phyloP scores from a whole-genome alignment of 768 basidiomycete genomes.

The Astraeus odoratus region DNA sequence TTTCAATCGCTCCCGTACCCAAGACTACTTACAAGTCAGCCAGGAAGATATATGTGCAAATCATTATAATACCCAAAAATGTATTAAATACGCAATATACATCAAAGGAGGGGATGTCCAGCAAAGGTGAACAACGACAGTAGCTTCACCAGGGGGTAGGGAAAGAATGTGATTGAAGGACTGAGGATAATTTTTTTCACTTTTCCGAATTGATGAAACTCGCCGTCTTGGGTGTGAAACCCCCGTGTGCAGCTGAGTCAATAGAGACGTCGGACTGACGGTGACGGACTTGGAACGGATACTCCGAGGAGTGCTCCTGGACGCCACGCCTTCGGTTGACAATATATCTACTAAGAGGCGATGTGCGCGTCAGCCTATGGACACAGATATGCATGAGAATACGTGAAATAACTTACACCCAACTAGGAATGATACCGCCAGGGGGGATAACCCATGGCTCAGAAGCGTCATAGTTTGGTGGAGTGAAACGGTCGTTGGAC shows the following conservation, averaged over 20 bases:
- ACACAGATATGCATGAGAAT: background rate
- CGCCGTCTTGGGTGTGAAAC: conserved; percentile 18
- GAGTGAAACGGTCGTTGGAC: conserved; percentile 52
- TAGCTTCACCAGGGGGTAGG: background rate
- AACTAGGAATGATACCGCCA: conserved; percentile 58
- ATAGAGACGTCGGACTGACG: conserved; percentile 26
- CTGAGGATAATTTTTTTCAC: conserved; percentile 1
- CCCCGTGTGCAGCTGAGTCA: conserved; percentile 24
- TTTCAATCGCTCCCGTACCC: too few species aligned
- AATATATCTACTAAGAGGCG: conserved; percentile 20
- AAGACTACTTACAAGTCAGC: too few species aligned
- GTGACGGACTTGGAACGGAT: conserved; percentile 25
- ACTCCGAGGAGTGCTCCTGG: conserved; percentile 16
- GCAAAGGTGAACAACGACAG: conserved; percentile 10
- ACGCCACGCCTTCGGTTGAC: conserved; percentile 5
- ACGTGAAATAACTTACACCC: conserved; percentile 46
- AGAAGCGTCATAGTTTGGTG: conserved; percentile 54
- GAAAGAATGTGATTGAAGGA: background rate
- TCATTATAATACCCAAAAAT: background rate
- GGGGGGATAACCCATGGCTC: conserved; percentile 71
- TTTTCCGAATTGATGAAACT: conserved; percentile 25
- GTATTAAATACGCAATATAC: conserved; percentile 24
- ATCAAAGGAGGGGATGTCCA: conserved; percentile 11
- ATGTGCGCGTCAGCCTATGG: too few species aligned
- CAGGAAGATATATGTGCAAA: conserved; percentile 5